Conservation (phyloP, 225 moss, liverwort and hornwort genomes). For the Ulota crispa region DNA sequence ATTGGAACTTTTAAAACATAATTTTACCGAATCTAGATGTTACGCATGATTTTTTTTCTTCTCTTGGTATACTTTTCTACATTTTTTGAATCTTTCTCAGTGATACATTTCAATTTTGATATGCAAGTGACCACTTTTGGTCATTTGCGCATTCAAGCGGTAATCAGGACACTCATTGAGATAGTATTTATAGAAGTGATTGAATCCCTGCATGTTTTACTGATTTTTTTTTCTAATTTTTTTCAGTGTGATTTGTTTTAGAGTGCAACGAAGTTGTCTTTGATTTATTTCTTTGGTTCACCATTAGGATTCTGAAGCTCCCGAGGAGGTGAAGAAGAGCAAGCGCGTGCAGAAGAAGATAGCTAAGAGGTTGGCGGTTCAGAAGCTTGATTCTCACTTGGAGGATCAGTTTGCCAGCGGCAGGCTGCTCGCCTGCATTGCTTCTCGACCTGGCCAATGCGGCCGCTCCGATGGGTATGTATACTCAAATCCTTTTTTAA, state of each 20-base stretch:
- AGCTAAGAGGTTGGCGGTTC: slow-evolving; percentile 67
- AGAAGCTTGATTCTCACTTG: slow-evolving; percentile 71
- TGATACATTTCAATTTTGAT: not conserved
- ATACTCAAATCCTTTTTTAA: not conserved
- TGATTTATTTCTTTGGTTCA: not conserved
- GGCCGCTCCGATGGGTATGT: slow-evolving; percentile 73
- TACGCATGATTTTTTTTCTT: not conserved
- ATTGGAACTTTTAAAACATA: too few relatives aligned
- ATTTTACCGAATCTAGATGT: not conserved
- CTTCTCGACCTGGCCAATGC: slow-evolving; percentile 85
- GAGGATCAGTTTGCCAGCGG: slow-evolving; percentile 87
- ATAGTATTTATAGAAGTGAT: not conserved
- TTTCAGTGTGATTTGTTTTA: not conserved
- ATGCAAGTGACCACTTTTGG: not conserved
- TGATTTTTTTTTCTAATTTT: not conserved
- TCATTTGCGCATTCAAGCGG: too few relatives aligned
- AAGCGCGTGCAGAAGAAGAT: slow-evolving; percentile 54
- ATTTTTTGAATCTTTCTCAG: not conserved
- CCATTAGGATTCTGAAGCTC: slow-evolving; percentile 29
- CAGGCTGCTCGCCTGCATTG: slow-evolving; percentile 46
- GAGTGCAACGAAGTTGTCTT: not conserved
- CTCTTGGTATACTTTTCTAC: not conserved
- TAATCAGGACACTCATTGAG: not conserved
- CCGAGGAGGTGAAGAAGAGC: slow-evolving; percentile 57
- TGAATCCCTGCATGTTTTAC: not conserved